Percentiles rank a stretch among this genome's conserved stretches.
These are phyloP conservation scores for Silybum marianum DNA, from an alignment of 129 eudicot genomes.

Conservation along the genomic window DNA sequence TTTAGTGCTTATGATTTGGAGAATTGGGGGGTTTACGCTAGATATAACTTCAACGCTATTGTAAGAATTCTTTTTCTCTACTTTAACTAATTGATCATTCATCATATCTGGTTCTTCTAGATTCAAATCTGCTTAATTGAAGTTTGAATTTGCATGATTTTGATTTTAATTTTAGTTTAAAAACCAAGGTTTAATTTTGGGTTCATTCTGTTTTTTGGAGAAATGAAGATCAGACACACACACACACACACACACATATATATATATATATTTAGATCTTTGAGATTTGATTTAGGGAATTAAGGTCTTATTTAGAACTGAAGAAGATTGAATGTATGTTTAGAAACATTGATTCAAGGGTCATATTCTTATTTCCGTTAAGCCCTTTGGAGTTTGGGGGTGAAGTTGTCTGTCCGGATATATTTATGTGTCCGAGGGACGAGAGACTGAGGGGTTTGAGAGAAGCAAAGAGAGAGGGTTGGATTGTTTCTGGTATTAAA, in stretches of 20 bases:
- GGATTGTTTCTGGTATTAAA: neutral
- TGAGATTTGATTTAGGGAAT: no score
- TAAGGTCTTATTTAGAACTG: no score
- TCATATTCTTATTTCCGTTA: neutral
- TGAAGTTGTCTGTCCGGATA: neutral
- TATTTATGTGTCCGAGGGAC: neutral
- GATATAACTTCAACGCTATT: constrained; percentile 92
- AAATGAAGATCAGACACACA: no score
- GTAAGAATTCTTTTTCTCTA: constrained; percentile 35
- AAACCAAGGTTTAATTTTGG: neutral
- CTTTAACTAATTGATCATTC: neutral
- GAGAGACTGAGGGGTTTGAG: neutral
- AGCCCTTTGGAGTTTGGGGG: neutral
- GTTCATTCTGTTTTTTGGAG: neutral
- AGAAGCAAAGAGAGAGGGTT: neutral
- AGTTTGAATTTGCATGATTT: neutral
- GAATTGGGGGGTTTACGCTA: constrained; percentile 57
- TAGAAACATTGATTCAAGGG: neutral
- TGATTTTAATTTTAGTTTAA: neutral
- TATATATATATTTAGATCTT: no score
- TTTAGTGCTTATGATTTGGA: constrained; percentile 93
- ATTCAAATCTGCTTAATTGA: neutral
- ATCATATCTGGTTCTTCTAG: neutral
- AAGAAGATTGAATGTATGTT: neutral
- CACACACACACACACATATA: no score